Evolutionary conservation across 2,329 filamentous ascomycete genomes (phyloP).

Genomic region (Diaporthe sp.): DNA sequence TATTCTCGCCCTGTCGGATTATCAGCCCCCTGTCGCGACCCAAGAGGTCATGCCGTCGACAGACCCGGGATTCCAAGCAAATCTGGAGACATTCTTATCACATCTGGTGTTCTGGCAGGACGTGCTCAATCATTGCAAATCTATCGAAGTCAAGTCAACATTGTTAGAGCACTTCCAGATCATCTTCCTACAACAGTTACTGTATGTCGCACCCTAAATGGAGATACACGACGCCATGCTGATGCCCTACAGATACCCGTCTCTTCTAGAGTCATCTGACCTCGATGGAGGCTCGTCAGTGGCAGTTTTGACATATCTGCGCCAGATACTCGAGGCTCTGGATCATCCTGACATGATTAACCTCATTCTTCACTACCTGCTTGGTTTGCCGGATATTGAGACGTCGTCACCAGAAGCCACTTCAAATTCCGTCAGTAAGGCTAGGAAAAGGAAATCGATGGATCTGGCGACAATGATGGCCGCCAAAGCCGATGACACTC

Average conservation of each 20-base stretch:
- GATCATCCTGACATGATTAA: constrained; percentile 96
- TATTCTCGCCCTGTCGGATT: constrained; percentile 90
- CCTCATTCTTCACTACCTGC: constrained; percentile 90
- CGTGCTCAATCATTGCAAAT: constrained; percentile 94
- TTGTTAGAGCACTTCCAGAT: constrained; percentile 97
- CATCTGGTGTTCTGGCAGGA: constrained; percentile 99
- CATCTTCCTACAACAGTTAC: constrained; percentile 92
- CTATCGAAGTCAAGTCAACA: constrained; percentile 90
- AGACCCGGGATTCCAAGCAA: constrained; percentile 82
- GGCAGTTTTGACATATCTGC: constrained; percentile 93
- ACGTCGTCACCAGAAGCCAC: constrained; percentile 53
- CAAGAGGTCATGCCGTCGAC: constrained; percentile 81
- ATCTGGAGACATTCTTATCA: constrained; percentile 93
- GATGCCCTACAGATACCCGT: constrained; percentile 79
- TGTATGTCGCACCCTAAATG: constrained; percentile 68
- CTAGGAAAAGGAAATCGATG: constrained; percentile 88
- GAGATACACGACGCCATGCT: neutral
- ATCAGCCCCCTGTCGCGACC: constrained; percentile 78
- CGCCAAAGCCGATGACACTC: constrained; percentile 78
- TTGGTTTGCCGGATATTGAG: constrained; percentile 79
- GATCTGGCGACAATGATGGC: constrained; percentile 86
- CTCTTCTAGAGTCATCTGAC: constrained; percentile 95
- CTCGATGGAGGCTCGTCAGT: constrained; percentile 97
- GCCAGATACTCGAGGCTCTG: constrained; percentile 89
- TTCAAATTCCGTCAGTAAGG: constrained; percentile 72